Base-by-base conservation (phyloP, 192 early-diverging fungal species). In the Coemansia sp. region DNA sequence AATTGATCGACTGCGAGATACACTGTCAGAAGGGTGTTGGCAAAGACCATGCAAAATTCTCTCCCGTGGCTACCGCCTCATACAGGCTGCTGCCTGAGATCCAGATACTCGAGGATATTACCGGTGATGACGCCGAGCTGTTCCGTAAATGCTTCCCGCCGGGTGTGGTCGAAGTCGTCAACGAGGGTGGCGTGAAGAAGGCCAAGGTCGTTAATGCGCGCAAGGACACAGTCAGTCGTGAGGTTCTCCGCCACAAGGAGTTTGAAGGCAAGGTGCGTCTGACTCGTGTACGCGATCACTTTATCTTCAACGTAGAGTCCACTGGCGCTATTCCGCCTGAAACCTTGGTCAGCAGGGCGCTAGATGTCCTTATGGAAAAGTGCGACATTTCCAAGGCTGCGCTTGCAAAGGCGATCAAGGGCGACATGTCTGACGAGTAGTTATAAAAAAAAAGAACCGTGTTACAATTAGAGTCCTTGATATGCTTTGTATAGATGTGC, bases 1-100 rank as follows among this genome's bases (percentile, higher is more conserved):
- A 99, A 68, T 76, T 87, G 47, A 90, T 99, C 41, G 82, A 87
- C 39, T 76, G 93, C 61, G 93, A 94, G 70, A 65, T 94, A 59
- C 96, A 98, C 73, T 93, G 91, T 72, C 86, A 87, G 38, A 98
- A 97, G 84, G 96, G 97, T 13, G 84, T 94, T 52, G 97, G 96
- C 35, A 89, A 92, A 75, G 95, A 97, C 67, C 97, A 99, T 61
- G 95, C 96, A 64, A 99, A 99, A 67, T 99, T 90, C 86, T 97
- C 95, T 4, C 97, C 97, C 10, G 96, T 97, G 27, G 94, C 93
- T 3, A 96, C 95, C 3, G 97, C 96, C 3, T 93, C 94, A 27
- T 99, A 99, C 75, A 88, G 97, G 24, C 78, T 99, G 56, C 82
- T 99, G 37, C 97, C 97, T 4, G 91, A 95, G 39, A 99, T 99